Conservation (phyloP, 345 rosid species). For the Ceriops decandra region DNA sequence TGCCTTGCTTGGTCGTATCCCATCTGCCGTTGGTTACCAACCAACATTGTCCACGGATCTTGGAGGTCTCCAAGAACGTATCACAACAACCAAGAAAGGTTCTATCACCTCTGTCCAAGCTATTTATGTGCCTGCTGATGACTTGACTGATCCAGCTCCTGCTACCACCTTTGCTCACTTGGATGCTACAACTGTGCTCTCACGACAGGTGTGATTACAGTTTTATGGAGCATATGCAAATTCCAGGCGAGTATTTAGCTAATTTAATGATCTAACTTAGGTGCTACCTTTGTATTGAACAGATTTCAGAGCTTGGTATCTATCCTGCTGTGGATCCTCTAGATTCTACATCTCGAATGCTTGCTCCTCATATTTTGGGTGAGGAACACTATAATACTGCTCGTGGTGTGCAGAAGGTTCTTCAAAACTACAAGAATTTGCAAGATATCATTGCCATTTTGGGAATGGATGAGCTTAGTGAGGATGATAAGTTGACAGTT, state of each 20-base stretch:
- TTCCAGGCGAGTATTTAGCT: not conserved
- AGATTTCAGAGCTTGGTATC: conserved; percentile 98
- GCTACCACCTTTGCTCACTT: conserved; percentile 99
- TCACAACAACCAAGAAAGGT: conserved; percentile 98
- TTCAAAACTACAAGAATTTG: conserved; percentile 96
- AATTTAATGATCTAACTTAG: not conserved
- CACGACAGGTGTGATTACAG: conserved; percentile 63
- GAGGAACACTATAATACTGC: conserved; percentile 95
- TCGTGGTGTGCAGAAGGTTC: conserved; percentile 97
- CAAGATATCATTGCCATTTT: conserved; percentile 98
- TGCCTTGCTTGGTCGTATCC: conserved; percentile 97
- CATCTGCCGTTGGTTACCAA: conserved; percentile 99
- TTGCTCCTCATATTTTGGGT: conserved; percentile 92
- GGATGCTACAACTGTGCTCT: conserved; percentile 98
- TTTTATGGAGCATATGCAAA: not conserved
- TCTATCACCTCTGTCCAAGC: conserved; percentile 99
- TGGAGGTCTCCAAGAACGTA: conserved; percentile 98
- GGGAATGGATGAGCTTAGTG: conserved; percentile 99
- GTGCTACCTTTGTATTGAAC: not conserved
- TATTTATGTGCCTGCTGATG: conserved; percentile 98
- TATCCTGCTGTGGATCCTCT: conserved; percentile 99
- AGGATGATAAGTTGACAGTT: conserved; percentile 95
- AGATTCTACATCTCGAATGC: conserved; percentile 98
- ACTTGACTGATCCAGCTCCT: conserved; percentile 99
- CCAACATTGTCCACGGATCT: conserved; percentile 98